Evolutionary conservation across 768 basidiomycete genomes (phyloP), one percentile per base, ranked within the genome.

Genomic region (Phanerodontia chrysosporium): DNA sequence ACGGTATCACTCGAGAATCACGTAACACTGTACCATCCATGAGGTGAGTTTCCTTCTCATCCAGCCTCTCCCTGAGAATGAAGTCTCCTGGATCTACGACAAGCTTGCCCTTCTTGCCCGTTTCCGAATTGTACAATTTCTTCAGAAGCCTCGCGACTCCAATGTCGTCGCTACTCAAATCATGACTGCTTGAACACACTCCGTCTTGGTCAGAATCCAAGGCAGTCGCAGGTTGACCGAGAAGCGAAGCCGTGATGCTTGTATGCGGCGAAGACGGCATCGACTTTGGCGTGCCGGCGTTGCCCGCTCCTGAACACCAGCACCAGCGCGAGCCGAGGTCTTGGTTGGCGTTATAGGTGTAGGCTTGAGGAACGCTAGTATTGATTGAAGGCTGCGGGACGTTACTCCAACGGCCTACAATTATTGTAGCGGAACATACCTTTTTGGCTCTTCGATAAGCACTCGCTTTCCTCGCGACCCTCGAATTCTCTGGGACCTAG

Each of bases 1-100:
- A n/a, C 16, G 27, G 32, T 54, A 29, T 22, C 53, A n/a, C n/a
- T n/a, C n/a, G n/a, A n/a, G n/a, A n/a, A n/a, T n/a, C n/a, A n/a
- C n/a, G n/a, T n/a, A n/a, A n/a, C n/a, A n/a, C n/a, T n/a, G n/a
- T 58, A 85, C 87, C 82, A 51, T 86, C 83, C 83, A 87, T 85
- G 24, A 86, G 65, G 58, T 78, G 62, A 49, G 72, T 67, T 8
- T 76, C 74, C 51, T 75, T 78, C 25, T 83, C 82, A 58, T 85
- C 81, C 12, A 89, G 61, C 56, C 69, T 76, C 62, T 87, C 87
- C 49, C 80, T 74, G 62, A 85, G 67, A 27, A 90, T 81, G 45
- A 78, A 65, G 16, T 74, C 69, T 59, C 46, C 32, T 13, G 61
- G 63, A 29, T 64, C 60, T 0, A 53, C 45, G 2, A 59, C 30